phyloP scores from a whole-genome alignment of 2,329 filamentous ascomycete species.

The Xylaria sp. region DNA sequence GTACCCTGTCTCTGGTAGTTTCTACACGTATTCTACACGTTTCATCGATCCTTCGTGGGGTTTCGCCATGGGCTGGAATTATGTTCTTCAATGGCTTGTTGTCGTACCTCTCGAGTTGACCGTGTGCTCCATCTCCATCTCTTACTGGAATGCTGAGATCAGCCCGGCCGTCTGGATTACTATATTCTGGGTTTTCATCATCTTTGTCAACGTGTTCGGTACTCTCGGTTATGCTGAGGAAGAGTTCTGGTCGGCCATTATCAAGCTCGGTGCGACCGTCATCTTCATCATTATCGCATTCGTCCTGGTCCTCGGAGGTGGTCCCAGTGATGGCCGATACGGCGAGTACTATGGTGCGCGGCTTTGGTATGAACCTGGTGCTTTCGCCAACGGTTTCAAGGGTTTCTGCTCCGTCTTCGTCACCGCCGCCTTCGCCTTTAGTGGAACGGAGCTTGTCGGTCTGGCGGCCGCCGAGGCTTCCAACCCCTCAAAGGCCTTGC shows the following conservation, averaged over 20 bases:
- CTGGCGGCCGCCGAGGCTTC: conserved; percentile 77
- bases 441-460: conserved; percentile 79
- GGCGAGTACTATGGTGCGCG: conserved; percentile 61
- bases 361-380: conserved; percentile 62
- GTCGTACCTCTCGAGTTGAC: conserved; percentile 62
- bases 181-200: conserved; percentile 64
- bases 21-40: conserved; percentile 62
- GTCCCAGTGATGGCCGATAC: conserved; percentile 61
- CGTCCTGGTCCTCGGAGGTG: conserved; percentile 69
- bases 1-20: conserved; percentile 63
- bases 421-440: conserved; percentile 78
- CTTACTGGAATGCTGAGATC: conserved; percentile 60
- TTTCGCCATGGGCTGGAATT: conserved; percentile 57
- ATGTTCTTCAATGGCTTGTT: conserved; percentile 62
- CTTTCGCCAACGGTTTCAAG: conserved; percentile 79
- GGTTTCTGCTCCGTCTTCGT: conserved; percentile 79
- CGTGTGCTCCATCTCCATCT: conserved; percentile 60
- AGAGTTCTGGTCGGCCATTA: conserved; percentile 67
- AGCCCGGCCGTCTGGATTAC: conserved; percentile 65
- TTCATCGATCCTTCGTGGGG: conserved; percentile 64
- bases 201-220: conserved; percentile 67
- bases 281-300: conserved; percentile 74
- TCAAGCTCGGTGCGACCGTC: conserved; percentile 68
- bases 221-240: conserved; percentile 67
- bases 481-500: conserved; percentile 78